A percentile compares a stretch with the other conserved stretches of the same genome.
phyloP scores from a whole-genome alignment of 2,329 filamentous ascomycete species.

The Pseudogymnoascus sp. region DNA sequence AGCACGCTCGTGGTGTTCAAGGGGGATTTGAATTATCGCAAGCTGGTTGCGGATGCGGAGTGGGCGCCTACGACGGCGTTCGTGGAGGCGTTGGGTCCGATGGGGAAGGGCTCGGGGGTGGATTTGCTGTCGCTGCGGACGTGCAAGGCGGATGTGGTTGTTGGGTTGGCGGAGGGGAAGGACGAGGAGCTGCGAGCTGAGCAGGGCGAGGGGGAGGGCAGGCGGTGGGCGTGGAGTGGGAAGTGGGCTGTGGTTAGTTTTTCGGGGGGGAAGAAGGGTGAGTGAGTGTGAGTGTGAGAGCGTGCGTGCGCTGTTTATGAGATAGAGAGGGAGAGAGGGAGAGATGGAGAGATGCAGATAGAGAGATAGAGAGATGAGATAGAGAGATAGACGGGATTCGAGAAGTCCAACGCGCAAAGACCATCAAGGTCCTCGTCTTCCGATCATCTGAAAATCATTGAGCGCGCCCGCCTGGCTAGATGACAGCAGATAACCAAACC shows the following conservation, averaged over 20 bases:
- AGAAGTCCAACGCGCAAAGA: not conserved
- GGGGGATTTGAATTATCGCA: constrained; percentile 93
- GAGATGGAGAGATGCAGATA: too few relatives aligned
- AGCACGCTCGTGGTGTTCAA: constrained; percentile 93
- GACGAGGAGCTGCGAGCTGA: constrained; percentile 70
- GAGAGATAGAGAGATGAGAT: too few relatives aligned
- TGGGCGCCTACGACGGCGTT: constrained; percentile 91
- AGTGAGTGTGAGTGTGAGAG: not conserved
- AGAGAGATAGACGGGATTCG: not conserved
- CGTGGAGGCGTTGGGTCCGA: constrained; percentile 70
- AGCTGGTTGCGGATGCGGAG: constrained; percentile 73
- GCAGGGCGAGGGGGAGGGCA: constrained; percentile 53
- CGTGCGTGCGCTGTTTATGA: not conserved
- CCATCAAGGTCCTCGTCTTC: not conserved
- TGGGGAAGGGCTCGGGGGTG: constrained; percentile 73
- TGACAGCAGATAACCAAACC: not conserved
- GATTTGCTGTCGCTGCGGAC: constrained; percentile 83
- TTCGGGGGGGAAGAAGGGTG: constrained; percentile 53
- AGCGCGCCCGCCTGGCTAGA: too few relatives aligned
- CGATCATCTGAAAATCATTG: too few relatives aligned
- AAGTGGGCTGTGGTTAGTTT: constrained; percentile 96
- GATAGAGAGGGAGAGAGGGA: too few relatives aligned
- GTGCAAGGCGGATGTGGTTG: constrained; percentile 94
- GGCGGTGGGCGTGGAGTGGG: constrained; percentile 91
- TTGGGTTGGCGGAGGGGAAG: constrained; percentile 71